Evolutionary conservation across 257 asterid species (phyloP), one percentile per base, ranked within the genome.

Genomic region (Schizonepeta tenuifolia): DNA sequence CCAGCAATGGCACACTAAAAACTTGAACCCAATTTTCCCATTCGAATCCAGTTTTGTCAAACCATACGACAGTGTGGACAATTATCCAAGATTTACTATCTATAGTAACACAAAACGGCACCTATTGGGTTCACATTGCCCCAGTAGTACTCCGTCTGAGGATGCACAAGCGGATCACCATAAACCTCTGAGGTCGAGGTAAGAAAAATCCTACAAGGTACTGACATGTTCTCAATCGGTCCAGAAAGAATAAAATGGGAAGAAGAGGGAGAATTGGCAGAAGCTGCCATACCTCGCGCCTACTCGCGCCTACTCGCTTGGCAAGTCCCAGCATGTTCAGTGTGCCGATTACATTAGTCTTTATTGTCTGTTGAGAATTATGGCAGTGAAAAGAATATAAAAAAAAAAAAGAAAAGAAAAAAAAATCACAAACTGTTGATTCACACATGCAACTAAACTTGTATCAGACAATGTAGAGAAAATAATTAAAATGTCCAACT

Each of bases 51-150:
- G 3, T n/a, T 38, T 41, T 17, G 14, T 70, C 51, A 51, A 70
- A 38, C 35, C 15, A 43, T 51, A 69, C 4, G 53, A 55, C 12
- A 12, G 5, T 22, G 5, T 12, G 33, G 35, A 56, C 62, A 60
- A 55, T 35, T n/a, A 60, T n/a, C 24, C n/a, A 4, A 35, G n/a
- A 28, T 18, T 67, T 65, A 9, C 46, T 9, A 50, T 20, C 4
- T 13, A n/a, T 7, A 21, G 44, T 5, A 24, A 10, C 49, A 65
- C 22, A 50, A 9, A n/a, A 44, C 47, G 14, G n/a, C 88, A 94
- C 99, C 99, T 63, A 89, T 94, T n/a, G 98, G 98, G 73, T 94
- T 91, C 67, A 94, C 99, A 68, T 94, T 94, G 72, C 99, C 99
- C 99, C 97, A 94, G 79, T 94, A 94, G 75, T 92, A 91, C 81